Conservation (phyloP, 257 asterid species). For the Primulina tabacum region DNA sequence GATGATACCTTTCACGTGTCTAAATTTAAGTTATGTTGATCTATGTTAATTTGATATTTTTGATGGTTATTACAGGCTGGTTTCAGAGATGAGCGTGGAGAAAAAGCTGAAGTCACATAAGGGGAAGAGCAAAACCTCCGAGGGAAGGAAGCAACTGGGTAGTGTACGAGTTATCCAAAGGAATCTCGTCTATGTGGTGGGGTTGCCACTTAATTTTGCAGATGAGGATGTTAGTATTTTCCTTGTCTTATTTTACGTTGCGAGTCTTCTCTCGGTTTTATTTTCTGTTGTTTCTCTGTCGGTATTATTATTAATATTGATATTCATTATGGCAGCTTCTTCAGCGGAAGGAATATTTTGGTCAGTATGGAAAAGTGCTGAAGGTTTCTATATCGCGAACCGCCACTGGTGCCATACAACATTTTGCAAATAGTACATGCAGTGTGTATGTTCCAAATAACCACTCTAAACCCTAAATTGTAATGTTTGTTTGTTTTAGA, state of each 20-base stretch:
- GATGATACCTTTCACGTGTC: conserved; percentile 8
- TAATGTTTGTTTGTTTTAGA: not conserved
- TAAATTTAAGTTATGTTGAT: conserved; percentile 13
- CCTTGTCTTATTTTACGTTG: not conserved
- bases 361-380: conserved; percentile 87
- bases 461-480: not conserved
- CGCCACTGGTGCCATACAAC: conserved; percentile 87
- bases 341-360: conserved; percentile 74
- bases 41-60: conserved; percentile 14
- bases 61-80: conserved; percentile 49
- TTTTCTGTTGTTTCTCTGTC: not conserved
- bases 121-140: conserved; percentile 71
- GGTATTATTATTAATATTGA: conserved; percentile 19
- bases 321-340: conserved; percentile 62
- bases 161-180: conserved; percentile 91
- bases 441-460: conserved; percentile 71
- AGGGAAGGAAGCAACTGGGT: conserved; percentile 84
- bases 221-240: conserved; percentile 70
- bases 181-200: conserved; percentile 93
- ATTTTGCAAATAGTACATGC: conserved; percentile 82
- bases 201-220: conserved; percentile 83
- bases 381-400: conserved; percentile 96
- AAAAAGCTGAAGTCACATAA: conserved; percentile 63
- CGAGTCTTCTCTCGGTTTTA: not conserved
- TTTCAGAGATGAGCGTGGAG: conserved; percentile 68